phyloP scores from a whole-genome alignment of 768 basidiomycete species.

The Saitozyma sp. region DNA sequence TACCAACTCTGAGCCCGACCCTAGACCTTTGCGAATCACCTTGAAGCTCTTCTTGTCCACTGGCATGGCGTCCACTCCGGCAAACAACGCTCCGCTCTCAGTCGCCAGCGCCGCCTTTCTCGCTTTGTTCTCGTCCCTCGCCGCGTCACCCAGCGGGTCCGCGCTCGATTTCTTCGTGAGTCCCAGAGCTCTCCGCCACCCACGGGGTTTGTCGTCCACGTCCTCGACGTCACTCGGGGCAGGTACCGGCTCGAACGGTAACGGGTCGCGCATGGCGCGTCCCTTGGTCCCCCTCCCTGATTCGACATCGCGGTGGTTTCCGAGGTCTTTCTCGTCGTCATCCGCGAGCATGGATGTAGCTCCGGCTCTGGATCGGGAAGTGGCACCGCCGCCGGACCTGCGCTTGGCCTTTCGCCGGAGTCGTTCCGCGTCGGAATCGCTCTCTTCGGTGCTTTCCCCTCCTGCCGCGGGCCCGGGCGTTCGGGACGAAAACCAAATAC shows the following conservation, averaged over 20 bases:
- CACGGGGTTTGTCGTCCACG: neutral
- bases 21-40: constrained; percentile 3
- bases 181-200: constrained; percentile 15
- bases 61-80: constrained; percentile 32
- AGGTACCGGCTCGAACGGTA: constrained; percentile 25
- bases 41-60: constrained; percentile 19
- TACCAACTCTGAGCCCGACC: no score
- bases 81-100: constrained; percentile 40
- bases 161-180: constrained; percentile 13
- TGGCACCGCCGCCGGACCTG: neutral
- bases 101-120: constrained; percentile 41
- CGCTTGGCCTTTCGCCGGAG: constrained; percentile 3
- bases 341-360: no score
- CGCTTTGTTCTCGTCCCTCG: constrained; percentile 43
- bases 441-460: neutral
- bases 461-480: neutral
- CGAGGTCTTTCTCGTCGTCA: no score
- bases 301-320: no score
- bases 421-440: constrained; percentile 1
- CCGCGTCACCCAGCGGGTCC: constrained; percentile 10
- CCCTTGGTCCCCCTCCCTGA: no score
- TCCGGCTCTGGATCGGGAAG: no score
- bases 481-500: neutral
- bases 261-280: constrained; percentile 10
- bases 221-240: neutral